phyloP scores from a whole-genome alignment of 345 rosid species.

The Geranium rotundifolium region DNA sequence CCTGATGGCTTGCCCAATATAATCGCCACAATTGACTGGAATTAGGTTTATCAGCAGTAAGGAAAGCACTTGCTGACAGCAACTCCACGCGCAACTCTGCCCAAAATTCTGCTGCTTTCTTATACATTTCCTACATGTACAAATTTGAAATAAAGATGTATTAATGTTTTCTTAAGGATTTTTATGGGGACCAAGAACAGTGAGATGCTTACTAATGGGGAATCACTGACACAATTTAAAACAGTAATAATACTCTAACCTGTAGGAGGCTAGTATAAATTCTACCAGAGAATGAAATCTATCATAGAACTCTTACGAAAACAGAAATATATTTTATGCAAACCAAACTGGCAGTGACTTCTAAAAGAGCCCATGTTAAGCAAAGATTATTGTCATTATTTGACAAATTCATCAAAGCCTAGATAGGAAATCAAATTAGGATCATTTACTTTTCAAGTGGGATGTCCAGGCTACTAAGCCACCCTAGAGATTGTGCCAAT shows the following conservation, averaged over 20 bases:
- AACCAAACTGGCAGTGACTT: too few species aligned
- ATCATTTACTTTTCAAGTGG: neutral
- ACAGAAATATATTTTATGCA: neutral
- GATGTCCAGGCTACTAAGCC: neutral
- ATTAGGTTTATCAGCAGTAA: conserved; percentile 64
- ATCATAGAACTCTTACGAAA: neutral
- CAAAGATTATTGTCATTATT: neutral
- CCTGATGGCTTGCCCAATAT: conserved; percentile 99
- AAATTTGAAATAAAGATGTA: too few species aligned
- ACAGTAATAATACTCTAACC: neutral
- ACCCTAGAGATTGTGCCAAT: neutral
- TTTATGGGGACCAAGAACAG: too few species aligned
- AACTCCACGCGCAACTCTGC: conserved; percentile 93
- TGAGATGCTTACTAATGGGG: neutral
- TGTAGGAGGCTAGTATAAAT: neutral
- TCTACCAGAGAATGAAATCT: neutral
- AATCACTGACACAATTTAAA: neutral
- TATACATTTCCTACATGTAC: conserved; percentile 59
- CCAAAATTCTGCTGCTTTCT: conserved; percentile 95
- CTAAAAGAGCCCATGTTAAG: neutral
- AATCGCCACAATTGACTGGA: conserved; percentile 92
- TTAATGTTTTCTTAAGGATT: too few species aligned
- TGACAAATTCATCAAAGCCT: too few species aligned
- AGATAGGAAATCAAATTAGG: neutral
- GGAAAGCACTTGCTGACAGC: conserved; percentile 80